Evolutionary conservation across 257 asterid species (phyloP).

Genomic region (Orobanche coerulescens): DNA sequence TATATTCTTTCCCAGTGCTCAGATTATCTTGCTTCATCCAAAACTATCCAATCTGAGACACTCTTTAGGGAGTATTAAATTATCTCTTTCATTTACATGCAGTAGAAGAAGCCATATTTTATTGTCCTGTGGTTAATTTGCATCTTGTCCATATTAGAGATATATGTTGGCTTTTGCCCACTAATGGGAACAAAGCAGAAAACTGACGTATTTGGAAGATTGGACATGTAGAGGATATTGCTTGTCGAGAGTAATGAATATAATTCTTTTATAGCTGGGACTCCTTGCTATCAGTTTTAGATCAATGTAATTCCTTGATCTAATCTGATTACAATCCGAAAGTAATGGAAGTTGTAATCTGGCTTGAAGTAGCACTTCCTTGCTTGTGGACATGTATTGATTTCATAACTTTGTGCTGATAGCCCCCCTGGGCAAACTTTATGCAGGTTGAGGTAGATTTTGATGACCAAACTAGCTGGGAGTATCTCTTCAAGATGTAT

Average conservation of each 20-base stretch:
- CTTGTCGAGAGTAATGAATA: not conserved
- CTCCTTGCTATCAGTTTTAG: not conserved
- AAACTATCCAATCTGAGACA: not conserved
- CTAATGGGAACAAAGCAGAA: not conserved
- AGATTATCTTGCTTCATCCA: not conserved
- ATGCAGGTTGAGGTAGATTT: conserved; percentile 72
- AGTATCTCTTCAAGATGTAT: conserved; percentile 74
- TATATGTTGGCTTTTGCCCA: not conserved
- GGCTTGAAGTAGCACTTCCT: conserved; percentile 1
- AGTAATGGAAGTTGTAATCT: not conserved
- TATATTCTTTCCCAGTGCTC: not conserved
- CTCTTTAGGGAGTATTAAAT: not conserved
- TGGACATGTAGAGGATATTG: not conserved
- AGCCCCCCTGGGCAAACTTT: not conserved
- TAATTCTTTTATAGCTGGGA: not conserved
- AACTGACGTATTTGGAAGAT: not conserved
- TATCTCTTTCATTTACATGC: not conserved
- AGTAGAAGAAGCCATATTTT: not conserved
- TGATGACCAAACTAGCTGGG: conserved; percentile 79
- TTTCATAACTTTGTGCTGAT: conserved; percentile 6
- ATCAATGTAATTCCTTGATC: not conserved
- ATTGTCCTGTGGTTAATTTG: not conserved
- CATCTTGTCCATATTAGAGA: not conserved
- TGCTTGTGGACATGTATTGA: not conserved
- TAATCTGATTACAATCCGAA: not conserved